Conservation (phyloP, 306 rosid species). For the Chamaecrista fasciculata region DNA sequence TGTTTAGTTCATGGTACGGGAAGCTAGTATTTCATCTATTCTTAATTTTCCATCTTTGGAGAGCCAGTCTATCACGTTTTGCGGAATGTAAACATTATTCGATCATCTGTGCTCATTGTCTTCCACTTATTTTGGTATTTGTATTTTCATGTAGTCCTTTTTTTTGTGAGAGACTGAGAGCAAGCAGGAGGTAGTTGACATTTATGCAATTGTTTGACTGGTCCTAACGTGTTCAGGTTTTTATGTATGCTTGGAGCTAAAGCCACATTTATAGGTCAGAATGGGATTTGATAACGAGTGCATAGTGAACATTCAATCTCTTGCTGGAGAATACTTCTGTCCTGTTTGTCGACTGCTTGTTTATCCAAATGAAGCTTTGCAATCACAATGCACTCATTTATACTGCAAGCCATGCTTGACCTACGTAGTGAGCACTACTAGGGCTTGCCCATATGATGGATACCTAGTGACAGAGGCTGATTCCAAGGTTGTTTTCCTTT, state of each 20-base stretch:
- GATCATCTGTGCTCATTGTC: background rate
- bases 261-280: constrained; percentile 27
- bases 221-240: constrained; percentile 36
- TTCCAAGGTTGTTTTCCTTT: constrained; percentile 66
- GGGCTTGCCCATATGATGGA: constrained; percentile 97
- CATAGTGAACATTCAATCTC: constrained; percentile 88
- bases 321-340: constrained; percentile 97
- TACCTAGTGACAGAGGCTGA: constrained; percentile 92
- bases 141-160: background rate
- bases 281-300: constrained; percentile 99
- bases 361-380: constrained; percentile 88
- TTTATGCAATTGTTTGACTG: background rate
- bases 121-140: background rate
- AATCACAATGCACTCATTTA: constrained; percentile 92
- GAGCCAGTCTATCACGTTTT: background rate
- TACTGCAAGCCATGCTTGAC: constrained; percentile 96
- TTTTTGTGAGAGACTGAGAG: background rate
- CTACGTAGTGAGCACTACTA: constrained; percentile 71
- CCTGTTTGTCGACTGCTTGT: constrained; percentile 95
- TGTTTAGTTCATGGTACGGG: background rate
- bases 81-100: background rate
- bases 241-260: constrained; percentile 44
- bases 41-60: background rate
- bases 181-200: background rate
- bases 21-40: background rate